Evolutionary conservation across 768 basidiomycete species (phyloP), one percentile per base, ranked within the genome.

Genomic region (Mycena capillaripes): DNA sequence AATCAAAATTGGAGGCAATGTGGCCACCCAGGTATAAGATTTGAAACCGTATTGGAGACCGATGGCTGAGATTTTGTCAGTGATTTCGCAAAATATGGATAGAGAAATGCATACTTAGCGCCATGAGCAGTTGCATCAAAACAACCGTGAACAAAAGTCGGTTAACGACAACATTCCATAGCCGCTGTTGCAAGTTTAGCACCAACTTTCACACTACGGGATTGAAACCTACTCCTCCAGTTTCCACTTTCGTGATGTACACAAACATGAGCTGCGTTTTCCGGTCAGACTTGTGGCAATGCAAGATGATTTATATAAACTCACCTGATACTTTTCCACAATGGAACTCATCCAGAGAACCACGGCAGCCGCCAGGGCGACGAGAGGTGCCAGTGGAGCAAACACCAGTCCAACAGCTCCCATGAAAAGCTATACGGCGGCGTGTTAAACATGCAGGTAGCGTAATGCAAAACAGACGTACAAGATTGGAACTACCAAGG

Each of bases 151-250:
- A 85, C 17, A 99, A 82, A 27, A 99, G 84, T 63, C 98, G 91
- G 81, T 99, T 99, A 82, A 95, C 86, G 55, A 95, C 88, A n/a
- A 95, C 91, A 78, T 98, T 98, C 96, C 96, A 98, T 75, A 97
- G 84, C 23, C 95, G 93, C 95, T 96, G 76, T 2, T 67, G 62
- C 25, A 38, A 46, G 38, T 60, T 63, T 40, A 58, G 64, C 38
- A 48, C 53, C 34, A 25, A 40, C 10, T 38, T 10, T 27, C 32
- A 27, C 17, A 50, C 57, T 48, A 2, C 16, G 16, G 44, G 64
- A 29, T 66, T 46, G 8, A 14, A 9, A 89, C 94, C 75, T 81
- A 96, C 95, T 36, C 98, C 98, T 69, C 97, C 98, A 61, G 93
- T 95, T 82, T 99, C 98, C 17, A 96, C 94, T 72, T 91, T 92